Evolutionary conservation across 176 grass and related monocot species (phyloP).

Genomic region (Oryza brachyantha): DNA sequence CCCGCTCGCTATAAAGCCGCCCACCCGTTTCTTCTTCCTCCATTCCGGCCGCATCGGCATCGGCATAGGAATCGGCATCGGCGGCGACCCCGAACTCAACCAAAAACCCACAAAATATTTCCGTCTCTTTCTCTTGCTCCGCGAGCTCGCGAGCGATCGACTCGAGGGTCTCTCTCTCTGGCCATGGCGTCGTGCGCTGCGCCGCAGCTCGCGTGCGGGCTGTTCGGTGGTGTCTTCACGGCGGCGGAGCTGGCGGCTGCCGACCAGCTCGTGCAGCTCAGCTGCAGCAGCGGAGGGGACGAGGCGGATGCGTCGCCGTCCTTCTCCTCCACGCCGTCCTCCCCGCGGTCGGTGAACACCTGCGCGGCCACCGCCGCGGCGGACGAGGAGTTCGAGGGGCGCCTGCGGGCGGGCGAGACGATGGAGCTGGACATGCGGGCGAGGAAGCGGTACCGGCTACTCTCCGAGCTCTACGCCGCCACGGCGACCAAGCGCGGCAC

Average conservation of each 20-base stretch:
- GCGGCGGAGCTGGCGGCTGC: constrained; percentile 57
- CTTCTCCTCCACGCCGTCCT: background rate
- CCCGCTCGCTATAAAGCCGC: constrained; percentile 8
- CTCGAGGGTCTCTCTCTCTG: background rate
- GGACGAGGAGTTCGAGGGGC: background rate
- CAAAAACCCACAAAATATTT: no score
- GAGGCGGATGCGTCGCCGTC: background rate
- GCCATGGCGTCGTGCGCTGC: background rate
- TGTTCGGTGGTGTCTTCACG: constrained; percentile 39
- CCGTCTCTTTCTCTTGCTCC: no score
- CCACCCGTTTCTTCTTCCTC: background rate
- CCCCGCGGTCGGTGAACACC: constrained; percentile 22
- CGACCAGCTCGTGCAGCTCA: constrained; percentile 65
- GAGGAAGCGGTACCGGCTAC: constrained; percentile 41
- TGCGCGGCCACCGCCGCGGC: background rate
- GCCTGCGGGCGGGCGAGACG: background rate
- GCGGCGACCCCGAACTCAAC: no score
- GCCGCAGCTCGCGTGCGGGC: background rate
- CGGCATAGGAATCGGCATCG: no score
- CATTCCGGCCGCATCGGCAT: no score
- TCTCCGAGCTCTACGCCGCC: constrained; percentile 52
- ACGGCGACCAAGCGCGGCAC: background rate
- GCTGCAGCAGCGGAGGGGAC: constrained; percentile 21
- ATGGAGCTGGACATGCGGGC: constrained; percentile 35
- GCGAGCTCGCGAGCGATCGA: background rate